A percentile compares a stretch with the other conserved stretches of the same genome.
These are phyloP conservation scores for Mercurialis annua DNA, from an alignment of 345 rosid species.

Conservation along the genomic window DNA sequence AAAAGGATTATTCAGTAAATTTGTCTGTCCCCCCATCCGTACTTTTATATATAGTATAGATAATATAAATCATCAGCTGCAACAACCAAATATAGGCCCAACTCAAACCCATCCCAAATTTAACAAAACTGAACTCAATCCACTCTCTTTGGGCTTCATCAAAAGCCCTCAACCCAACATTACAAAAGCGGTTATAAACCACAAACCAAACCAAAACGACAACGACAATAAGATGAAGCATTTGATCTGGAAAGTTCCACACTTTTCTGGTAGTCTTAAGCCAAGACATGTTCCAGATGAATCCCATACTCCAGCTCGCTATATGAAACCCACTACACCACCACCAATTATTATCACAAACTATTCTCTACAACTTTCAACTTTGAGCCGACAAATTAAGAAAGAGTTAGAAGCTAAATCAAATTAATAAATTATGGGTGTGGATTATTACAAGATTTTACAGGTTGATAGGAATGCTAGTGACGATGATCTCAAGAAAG, in stretches of 20 bases:
- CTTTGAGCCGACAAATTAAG: background rate
- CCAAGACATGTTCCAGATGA: conserved; percentile 4
- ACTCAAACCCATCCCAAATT: too few species aligned
- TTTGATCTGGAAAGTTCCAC: conserved; percentile 22
- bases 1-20: too few species aligned
- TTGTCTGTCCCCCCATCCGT: too few species aligned
- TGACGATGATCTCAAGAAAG: conserved; percentile 80
- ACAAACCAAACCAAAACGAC: background rate
- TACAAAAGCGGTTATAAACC: too few species aligned
- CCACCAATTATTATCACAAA: background rate
- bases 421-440: conserved; percentile 31
- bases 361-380: too few species aligned
- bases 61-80: too few species aligned
- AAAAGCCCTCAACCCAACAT: too few species aligned
- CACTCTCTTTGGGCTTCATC: background rate
- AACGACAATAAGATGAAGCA: conserved; percentile 1
- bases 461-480: conserved; percentile 60
- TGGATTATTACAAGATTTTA: conserved; percentile 56
- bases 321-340: background rate
- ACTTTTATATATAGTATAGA: too few species aligned
- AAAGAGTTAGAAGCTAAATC: background rate
- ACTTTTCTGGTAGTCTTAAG: background rate
- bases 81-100: too few species aligned
- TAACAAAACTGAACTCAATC: background rate
- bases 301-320: background rate